Conservation (phyloP, 257 asterid species). For the Schizonepeta tenuifolia region DNA sequence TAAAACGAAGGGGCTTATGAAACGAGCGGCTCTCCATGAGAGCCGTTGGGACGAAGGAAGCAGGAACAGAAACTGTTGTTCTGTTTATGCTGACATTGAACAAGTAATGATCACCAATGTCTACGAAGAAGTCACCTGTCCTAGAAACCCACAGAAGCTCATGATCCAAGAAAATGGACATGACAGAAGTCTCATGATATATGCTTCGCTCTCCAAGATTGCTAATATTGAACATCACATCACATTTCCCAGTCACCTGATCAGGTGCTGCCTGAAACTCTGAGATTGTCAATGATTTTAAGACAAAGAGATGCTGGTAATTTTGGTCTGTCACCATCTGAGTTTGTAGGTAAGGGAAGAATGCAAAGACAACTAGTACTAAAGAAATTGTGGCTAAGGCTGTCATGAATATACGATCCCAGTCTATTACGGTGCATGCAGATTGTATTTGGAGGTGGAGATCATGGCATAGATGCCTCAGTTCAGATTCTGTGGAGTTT, state of each 20-base stretch:
- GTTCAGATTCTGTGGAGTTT: slow-evolving; percentile 25
- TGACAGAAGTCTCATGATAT: slow-evolving; percentile 50
- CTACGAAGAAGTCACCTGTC: slow-evolving; percentile 43
- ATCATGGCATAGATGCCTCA: slow-evolving; percentile 33
- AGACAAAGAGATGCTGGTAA: slow-evolving; percentile 37
- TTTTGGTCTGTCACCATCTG: slow-evolving; percentile 39
- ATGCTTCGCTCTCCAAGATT: slow-evolving; percentile 47
- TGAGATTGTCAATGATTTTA: slow-evolving; percentile 40
- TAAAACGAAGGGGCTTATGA: slow-evolving; percentile 49
- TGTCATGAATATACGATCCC: slow-evolving; percentile 52
- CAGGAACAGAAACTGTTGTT: slow-evolving; percentile 47
- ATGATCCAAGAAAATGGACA: slow-evolving; percentile 52
- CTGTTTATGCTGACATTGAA: slow-evolving; percentile 42
- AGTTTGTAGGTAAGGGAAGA: slow-evolving; percentile 43
- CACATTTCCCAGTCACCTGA: slow-evolving; percentile 48
- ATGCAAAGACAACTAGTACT: slow-evolving; percentile 41
- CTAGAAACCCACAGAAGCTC: slow-evolving; percentile 54
- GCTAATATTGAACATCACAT: slow-evolving; percentile 37
- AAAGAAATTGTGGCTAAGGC: slow-evolving; percentile 44
- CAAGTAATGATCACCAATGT: slow-evolving; percentile 33
- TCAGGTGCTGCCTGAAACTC: slow-evolving; percentile 39
- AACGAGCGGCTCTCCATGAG: slow-evolving; percentile 43
- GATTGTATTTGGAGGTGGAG: slow-evolving; percentile 39
- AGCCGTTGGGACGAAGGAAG: slow-evolving; percentile 50
- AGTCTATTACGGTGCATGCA: slow-evolving; percentile 41